Conservation (phyloP, 1,284 basidiomycete genomes). For the Cutaneotrichosporon mucoides region DNA sequence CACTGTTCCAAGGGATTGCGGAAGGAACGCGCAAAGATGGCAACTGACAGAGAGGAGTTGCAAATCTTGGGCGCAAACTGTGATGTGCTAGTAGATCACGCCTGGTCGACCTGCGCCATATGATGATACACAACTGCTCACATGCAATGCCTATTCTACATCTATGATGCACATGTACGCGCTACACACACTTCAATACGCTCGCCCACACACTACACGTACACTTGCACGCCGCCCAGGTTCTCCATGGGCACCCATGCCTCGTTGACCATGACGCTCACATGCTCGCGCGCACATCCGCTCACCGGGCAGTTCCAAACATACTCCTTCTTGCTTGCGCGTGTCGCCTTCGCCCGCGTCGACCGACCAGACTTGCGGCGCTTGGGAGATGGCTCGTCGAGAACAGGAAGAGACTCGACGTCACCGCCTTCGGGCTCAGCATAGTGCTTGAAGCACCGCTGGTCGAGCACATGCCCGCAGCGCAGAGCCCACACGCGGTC, state of each 20-base stretch:
- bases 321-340: slow-evolving; percentile 20
- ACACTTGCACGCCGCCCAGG: slow-evolving; percentile 35
- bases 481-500: slow-evolving; percentile 44
- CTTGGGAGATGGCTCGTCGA: slow-evolving; percentile 2
- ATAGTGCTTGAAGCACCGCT: slow-evolving; percentile 36
- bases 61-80: too few relatives aligned
- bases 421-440: slow-evolving; percentile 1
- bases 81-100: too few relatives aligned
- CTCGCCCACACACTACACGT: too few relatives aligned
- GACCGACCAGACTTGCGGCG: not conserved
- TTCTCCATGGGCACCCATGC: slow-evolving; percentile 32
- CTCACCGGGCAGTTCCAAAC: slow-evolving; percentile 34
- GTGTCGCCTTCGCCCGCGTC: not conserved
- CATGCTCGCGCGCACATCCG: slow-evolving; percentile 30
- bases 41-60: too few relatives aligned
- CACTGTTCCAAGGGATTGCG: too few relatives aligned
- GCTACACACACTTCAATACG: too few relatives aligned
- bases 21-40: too few relatives aligned
- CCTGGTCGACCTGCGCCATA: too few relatives aligned
- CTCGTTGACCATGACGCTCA: slow-evolving; percentile 22
- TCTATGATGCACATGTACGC: slow-evolving; percentile 14
- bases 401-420: not conserved
- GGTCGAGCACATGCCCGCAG: slow-evolving; percentile 49
- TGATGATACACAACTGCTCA: too few relatives aligned
- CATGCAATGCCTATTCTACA: too few relatives aligned